Base-by-base conservation (phyloP, 345 rosid genomes). In the Tarenaya hassleriana region DNA sequence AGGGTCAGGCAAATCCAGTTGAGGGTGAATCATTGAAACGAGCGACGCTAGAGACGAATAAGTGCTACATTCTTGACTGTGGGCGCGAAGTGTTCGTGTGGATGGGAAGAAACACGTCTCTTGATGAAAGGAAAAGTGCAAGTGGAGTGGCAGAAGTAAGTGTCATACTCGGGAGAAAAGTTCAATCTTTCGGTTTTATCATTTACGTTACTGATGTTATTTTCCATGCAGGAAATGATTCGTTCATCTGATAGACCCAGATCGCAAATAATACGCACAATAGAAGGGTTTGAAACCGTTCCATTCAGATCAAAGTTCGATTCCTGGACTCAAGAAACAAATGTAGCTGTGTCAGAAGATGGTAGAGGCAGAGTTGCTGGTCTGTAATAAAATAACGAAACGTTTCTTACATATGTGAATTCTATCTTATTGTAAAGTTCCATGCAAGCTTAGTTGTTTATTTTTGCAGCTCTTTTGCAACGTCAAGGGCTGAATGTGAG, bases 341-440 rank as follows among this genome's bases (percentile, higher is more conserved):
- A 81, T 59, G 83, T 82, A 51, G 68, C 95, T 3, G 88, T 92
- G 38, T 79, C 96, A 20, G 97, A 88, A 72, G 98, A 92, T 68
- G 98, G 98, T 61, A 75, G 94, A 75, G 95, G 98, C 74, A 88
- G 85, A 73, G 97, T 92, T 75, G 98, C 98, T 60, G 96, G 98
- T 92, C 24, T 8, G 85, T 69, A 41, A 49, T 38, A n/a, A n/a
- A n/a, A n/a, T n/a, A n/a, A n/a, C n/a, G n/a, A n/a, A n/a, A n/a
- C n/a, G n/a, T n/a, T n/a, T n/a, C n/a, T n/a, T n/a, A n/a, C n/a
- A n/a, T n/a, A n/a, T n/a, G n/a, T n/a, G n/a, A n/a, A n/a, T n/a
- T n/a, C n/a, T n/a, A n/a, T n/a, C n/a, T n/a, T n/a, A n/a, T n/a
- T n/a, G n/a, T n/a, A n/a, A n/a, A n/a, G n/a, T n/a, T n/a, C n/a